Evolutionary conservation across 164 flowering plant species (phyloP).

Genomic region (Tinospora cordifolia): DNA sequence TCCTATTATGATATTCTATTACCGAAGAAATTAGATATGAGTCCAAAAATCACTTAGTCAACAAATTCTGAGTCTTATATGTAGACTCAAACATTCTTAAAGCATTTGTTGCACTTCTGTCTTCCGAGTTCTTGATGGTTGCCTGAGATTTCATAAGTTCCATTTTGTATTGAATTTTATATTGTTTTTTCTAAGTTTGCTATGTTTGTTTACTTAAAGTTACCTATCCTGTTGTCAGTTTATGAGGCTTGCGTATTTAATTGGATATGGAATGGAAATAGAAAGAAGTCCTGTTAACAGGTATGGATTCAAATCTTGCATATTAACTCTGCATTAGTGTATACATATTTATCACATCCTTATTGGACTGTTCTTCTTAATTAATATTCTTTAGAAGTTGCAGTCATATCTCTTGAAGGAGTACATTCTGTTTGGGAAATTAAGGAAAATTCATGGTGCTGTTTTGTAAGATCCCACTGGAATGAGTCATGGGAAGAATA

Average conservation of each 20-base stretch:
- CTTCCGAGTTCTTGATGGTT: not conserved
- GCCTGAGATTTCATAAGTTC: not conserved
- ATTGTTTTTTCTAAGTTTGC: not conserved
- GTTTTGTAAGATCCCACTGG: not conserved
- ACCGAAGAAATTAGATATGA: not conserved
- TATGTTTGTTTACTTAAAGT: slow-evolving; percentile 3
- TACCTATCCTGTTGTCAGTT: slow-evolving; percentile 51
- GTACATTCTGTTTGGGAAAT: not conserved
- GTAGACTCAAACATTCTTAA: not conserved
- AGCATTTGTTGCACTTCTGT: slow-evolving; percentile 2
- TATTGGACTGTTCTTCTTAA: slow-evolving; percentile 9
- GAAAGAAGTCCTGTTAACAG: slow-evolving; percentile 95
- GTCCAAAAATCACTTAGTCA: not conserved
- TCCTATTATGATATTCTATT: not conserved
- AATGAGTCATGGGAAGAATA: not conserved
- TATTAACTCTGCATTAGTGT: not conserved
- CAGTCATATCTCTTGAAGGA: too few relatives aligned
- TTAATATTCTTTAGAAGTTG: not conserved
- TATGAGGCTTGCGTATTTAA: slow-evolving; percentile 86
- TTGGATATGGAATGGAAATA: slow-evolving; percentile 79
- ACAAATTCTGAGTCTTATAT: not conserved
- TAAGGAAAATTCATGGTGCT: not conserved
- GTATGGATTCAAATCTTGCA: slow-evolving; percentile 24
- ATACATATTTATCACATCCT: not conserved
- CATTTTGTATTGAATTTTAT: not conserved